Evolutionary conservation across 1,284 basidiomycete genomes (phyloP), one percentile per base, ranked within the genome.

Genomic region (Cystobasidium pallidum): DNA sequence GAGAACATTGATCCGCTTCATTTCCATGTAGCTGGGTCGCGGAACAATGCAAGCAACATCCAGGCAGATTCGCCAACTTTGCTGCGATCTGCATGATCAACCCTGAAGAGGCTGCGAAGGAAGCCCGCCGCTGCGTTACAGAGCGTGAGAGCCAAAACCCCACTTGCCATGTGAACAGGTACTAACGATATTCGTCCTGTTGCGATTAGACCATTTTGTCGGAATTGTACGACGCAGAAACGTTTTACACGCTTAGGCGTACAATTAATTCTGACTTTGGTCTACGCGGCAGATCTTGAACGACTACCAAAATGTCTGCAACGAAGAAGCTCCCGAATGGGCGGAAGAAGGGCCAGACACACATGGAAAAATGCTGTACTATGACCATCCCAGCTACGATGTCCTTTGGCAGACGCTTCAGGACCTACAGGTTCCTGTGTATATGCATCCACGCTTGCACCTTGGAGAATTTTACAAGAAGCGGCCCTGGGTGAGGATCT

Each of bases 311-410:
- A 47, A 57, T 24, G 66, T 68, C 2, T 30, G 41, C 54, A 36
- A 68, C 4, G 41, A 61, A 13, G 66, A 68, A 49, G 66, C 66
- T 10, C 66, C 66, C 0, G 66, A 68, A 26, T 68, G 66, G 66
- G 66, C 66, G 7, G 66, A 68, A 43, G 39, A 59, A 15, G 66
- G 66, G 6, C 66, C 66, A 30, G 66, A 65, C 26, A 32, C 13
- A 13, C 10, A 64, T 49, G 66, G 66, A 10, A 68, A 68, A 41
- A 52, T 52, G 47, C 45, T 68, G 10, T 68, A 68, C 57, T 68
- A 68, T 39, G 66, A 68, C 43, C 66, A 68, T 26, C 54, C 52
- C 36, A 68, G 66, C 55, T 68, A 68, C n/a, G 66, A 68, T 49
- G 66, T 68, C 30, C 52, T 63, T 32, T 63, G 68, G 68, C 30